These are phyloP conservation scores for Ogataea trehalophila DNA, from an alignment of 805 yeast species.

Conservation along the genomic window DNA sequence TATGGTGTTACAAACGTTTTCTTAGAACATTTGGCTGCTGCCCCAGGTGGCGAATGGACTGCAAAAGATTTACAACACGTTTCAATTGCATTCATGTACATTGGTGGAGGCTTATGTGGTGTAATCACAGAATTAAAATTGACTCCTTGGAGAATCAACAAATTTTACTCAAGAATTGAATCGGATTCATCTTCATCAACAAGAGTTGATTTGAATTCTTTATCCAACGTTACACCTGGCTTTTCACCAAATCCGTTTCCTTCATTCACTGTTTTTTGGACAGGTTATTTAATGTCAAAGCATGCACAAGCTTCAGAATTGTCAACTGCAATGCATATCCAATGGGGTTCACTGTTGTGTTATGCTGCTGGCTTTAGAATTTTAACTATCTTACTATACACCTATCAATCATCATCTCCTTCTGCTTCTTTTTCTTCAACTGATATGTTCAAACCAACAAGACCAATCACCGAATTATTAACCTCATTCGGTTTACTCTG, in stretches of 20 bases:
- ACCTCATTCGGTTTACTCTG: slow-evolving; percentile 73
- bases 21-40: slow-evolving; percentile 77
- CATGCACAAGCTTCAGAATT: slow-evolving; percentile 80
- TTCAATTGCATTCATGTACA: slow-evolving; percentile 84
- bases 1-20: slow-evolving; percentile 90
- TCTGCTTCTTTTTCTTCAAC: slow-evolving; percentile 17
- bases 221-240: slow-evolving; percentile 52
- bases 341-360: slow-evolving; percentile 89
- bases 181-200: background rate
- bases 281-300: slow-evolving; percentile 92
- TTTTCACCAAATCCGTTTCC: slow-evolving; percentile 95
- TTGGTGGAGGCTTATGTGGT: slow-evolving; percentile 93
- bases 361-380: slow-evolving; percentile 77
- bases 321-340: slow-evolving; percentile 77
- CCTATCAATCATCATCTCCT: slow-evolving; percentile 36
- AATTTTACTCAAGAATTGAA: slow-evolving; percentile 17
- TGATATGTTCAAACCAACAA: slow-evolving; percentile 39
- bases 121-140: slow-evolving; percentile 69
- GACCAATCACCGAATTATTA: slow-evolving; percentile 84
- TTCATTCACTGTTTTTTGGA: slow-evolving; percentile 89
- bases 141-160: slow-evolving; percentile 48
- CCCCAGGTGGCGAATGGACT: slow-evolving; percentile 76
- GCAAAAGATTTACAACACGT: slow-evolving; percentile 88
- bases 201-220: slow-evolving; percentile 10
- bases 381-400: slow-evolving; percentile 53